Evolutionary conservation across 1,139 yeast species (phyloP), one percentile per base, ranked within the genome.

Genomic region (Saccharomyces hybrid): DNA sequence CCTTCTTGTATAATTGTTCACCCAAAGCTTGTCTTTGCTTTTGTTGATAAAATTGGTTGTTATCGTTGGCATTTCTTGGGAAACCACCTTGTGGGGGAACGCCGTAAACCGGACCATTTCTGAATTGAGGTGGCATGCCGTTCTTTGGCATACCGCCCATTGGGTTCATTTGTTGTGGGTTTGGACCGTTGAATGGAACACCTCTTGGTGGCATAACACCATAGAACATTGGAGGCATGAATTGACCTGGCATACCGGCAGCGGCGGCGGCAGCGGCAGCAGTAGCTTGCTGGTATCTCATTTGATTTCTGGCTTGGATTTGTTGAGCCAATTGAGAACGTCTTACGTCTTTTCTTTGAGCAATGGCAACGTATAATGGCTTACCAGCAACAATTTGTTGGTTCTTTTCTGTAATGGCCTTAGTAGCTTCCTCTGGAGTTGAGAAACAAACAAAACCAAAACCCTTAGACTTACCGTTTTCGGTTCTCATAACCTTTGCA

Each of bases 361-460:
- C 99, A 72, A 95, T 85, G 61, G 98, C 97, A 76, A 93, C 99
- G 74, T 93, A 93, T 72, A 93, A 82, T 69, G 99, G 99, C 82
- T 95, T 93, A 73, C 95, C 91, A 68, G 84, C 84, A 68, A 93
- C 83, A 88, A 93, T 88, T 74, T 93, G 88, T 79, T 91, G 97
- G 83, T 91, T 90, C 96, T 93, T 91, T 80, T 93, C 99, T 67
- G 95, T 83, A 73, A 91, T 90, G 63, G 99, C 99, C 80, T 90
- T 90, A 68, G 96, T 88, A 65, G 99, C 99, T 81, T 93, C 99
- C 76, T 93, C 99, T 69, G 98, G 97, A 62, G 95, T 77, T 56
- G 96, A 85, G 86, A 87, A 95, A 78, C 99, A 90, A 67, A 93
- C 99, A 73, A 93, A 93, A 70, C 99, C 99, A 73, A 93, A 93